Conservation (phyloP, 305 asterid species). For the Solanum hybrid region DNA sequence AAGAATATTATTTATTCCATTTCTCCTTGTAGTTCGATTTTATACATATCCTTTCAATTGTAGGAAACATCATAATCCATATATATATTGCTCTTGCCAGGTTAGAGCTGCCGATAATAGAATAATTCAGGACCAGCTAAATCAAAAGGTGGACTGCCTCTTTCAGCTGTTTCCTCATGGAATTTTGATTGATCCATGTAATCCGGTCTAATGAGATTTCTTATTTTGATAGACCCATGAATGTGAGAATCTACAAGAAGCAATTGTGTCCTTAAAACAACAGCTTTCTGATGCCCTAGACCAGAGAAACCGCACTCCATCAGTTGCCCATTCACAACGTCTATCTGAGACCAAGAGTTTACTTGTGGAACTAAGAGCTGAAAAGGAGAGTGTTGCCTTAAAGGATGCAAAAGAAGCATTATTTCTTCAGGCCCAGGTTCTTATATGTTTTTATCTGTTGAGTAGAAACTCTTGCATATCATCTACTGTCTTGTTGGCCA, state of each 20-base stretch:
- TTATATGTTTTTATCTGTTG: conserved; percentile 4
- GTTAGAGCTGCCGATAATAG: conserved; percentile 93
- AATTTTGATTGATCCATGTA: conserved; percentile 6
- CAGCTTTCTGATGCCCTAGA: conserved; percentile 50
- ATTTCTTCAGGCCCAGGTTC: conserved; percentile 68
- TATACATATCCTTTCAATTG: background rate
- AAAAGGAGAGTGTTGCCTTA: conserved; percentile 28
- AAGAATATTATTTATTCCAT: background rate
- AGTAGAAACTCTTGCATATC: conserved; percentile 1
- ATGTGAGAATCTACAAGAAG: conserved; percentile 67
- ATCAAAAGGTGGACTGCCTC: conserved; percentile 57
- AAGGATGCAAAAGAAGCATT: conserved; percentile 37
- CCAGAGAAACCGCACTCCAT: conserved; percentile 28
- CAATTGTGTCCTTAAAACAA: conserved; percentile 49
- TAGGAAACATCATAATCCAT: background rate
- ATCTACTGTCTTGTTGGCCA: background rate
- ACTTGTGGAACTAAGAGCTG: conserved; percentile 26
- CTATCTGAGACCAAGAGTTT: conserved; percentile 31
- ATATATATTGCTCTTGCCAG: conserved; percentile 35
- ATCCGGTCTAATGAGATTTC: background rate
- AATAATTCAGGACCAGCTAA: conserved; percentile 86
- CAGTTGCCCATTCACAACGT: conserved; percentile 32
- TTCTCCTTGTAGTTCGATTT: background rate
- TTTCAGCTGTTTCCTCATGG: conserved; percentile 15
- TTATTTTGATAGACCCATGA: conserved; percentile 43